Percentiles rank a stretch among this genome's conserved stretches.
Evolutionary conservation across 768 basidiomycete genomes (phyloP).

Genomic region (Suillus hirtellus): DNA sequence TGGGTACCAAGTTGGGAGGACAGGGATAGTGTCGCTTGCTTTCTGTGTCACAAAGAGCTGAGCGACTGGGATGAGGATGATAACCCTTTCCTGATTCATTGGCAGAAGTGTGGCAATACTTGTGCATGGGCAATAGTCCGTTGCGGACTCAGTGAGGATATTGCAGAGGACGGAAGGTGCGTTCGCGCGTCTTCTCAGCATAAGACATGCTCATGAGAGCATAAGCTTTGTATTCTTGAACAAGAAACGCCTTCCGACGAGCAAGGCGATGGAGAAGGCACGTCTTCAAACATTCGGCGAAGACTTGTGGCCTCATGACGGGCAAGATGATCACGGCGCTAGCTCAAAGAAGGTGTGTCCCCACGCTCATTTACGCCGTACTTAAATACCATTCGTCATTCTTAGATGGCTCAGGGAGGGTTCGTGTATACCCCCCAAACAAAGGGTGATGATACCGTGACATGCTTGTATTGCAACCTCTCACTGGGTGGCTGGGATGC

Average conservation of each 20-base stretch:
- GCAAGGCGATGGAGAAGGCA: conserved; percentile 71
- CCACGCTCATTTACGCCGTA: background rate
- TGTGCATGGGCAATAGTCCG: conserved; percentile 84
- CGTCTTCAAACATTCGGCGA: conserved; percentile 66
- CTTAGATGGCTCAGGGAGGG: conserved; percentile 86
- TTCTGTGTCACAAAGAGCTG: conserved; percentile 78
- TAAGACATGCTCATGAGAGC: background rate
- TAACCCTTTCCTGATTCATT: conserved; percentile 86
- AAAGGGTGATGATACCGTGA: conserved; percentile 73
- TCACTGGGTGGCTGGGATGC: conserved; percentile 85
- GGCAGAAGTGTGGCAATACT: conserved; percentile 57
- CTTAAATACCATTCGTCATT: conserved; percentile 12
- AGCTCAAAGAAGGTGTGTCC: conserved; percentile 62
- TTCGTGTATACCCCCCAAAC: conserved; percentile 78
- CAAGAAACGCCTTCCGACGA: conserved; percentile 61
- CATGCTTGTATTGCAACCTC: conserved; percentile 83
- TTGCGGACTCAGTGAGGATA: conserved; percentile 64
- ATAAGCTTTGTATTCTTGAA: conserved; percentile 60
- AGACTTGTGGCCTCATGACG: conserved; percentile 82
- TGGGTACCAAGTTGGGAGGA: conserved; percentile 69
- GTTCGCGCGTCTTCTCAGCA: conserved; percentile 19
- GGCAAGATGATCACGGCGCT: conserved; percentile 60
- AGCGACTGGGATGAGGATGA: conserved; percentile 85
- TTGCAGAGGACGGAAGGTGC: conserved; percentile 58
- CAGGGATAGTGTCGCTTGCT: conserved; percentile 80